Base-by-base conservation (phyloP, 768 basidiomycete species). In the Xerocomus spinulosus region DNA sequence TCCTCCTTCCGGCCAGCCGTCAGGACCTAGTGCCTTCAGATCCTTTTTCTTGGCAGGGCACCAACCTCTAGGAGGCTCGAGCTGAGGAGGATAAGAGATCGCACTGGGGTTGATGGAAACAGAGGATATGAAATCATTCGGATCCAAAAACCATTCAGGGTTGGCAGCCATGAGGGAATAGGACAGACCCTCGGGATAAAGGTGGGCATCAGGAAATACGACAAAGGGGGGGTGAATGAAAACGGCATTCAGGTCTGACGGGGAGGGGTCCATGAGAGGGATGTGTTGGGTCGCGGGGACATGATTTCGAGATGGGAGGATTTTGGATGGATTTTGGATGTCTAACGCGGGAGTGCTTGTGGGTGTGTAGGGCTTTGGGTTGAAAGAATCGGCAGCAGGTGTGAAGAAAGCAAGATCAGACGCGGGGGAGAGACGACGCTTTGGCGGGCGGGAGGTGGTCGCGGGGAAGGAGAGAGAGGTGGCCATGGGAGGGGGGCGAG, bases 61-160 rank as follows among this genome's bases (percentile, higher is more conserved):
- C 88, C 88, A 91, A 24, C 88, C 88, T 46, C 88, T 74, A 13
- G 88, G 88, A 24, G 88, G 88, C 62, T 91, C 88, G 12, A 91
- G 79, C 62, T 80, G 75, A 32, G 84, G 72, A 12, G 88, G 88
- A 62, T 91, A 91, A 14, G 80, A 68, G 15, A 87, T 76, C n/a
- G 79, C 79, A 43, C 70, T 64, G 5, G 75, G 63, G 60, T 78
- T 77, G 34, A 67, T 64, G 43, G 73, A 74, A 39, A 67, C 62
- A 30, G 64, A 61, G n/a, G 76, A 69, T 23, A 68, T 57, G 54
- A 86, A 90, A 64, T 90, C 87, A 43, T 69, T 62, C 15, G 84
- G 61, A 57, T 83, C 81, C 50, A 91, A 73, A 60, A 90, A 91
- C 88, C 88, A 91, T 46, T 89, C 81, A 8, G 79, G 76, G 58